Conservation (phyloP, 2,329 filamentous ascomycete genomes). For the Didymella glomerata region DNA sequence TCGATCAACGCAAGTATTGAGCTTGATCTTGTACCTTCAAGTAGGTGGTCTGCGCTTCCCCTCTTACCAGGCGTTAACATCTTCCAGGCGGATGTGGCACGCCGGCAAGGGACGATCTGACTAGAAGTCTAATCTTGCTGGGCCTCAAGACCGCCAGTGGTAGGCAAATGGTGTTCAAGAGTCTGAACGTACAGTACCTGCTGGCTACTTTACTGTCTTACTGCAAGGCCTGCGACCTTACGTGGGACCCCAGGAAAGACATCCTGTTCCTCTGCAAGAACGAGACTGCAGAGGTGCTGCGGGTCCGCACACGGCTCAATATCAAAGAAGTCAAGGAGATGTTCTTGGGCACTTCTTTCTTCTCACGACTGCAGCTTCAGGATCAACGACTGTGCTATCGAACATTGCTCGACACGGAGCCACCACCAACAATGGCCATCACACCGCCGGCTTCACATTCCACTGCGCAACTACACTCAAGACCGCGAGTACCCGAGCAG, state of each 20-base stretch:
- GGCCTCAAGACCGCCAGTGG: conserved; percentile 34
- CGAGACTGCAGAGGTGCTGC: conserved; percentile 36
- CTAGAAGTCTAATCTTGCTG: conserved; percentile 39
- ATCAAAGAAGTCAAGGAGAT: conserved; percentile 34
- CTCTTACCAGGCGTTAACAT: not conserved
- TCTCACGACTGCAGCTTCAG: conserved; percentile 31
- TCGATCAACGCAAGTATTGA: conserved; percentile 40
- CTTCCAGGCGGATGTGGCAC: conserved; percentile 30
- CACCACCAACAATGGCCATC: conserved; percentile 34
- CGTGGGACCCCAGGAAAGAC: conserved; percentile 44
- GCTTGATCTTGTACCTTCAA: conserved; percentile 43
- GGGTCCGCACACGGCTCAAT: conserved; percentile 36
- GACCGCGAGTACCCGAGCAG: not conserved
- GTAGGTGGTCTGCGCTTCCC: conserved; percentile 20
- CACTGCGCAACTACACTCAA: not conserved
- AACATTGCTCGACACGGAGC: conserved; percentile 36
- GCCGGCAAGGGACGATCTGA: conserved; percentile 36
- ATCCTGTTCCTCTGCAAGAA: conserved; percentile 41
- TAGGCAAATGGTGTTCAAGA: conserved; percentile 37
- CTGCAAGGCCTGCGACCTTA: conserved; percentile 36
- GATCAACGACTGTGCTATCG: conserved; percentile 41
- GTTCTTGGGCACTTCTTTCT: conserved; percentile 41
- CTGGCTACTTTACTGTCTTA: conserved; percentile 38
- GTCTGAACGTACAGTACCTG: conserved; percentile 43
- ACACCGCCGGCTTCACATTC: conserved; percentile 28